These are phyloP conservation scores for Paralagenidium karlingii DNA, from an alignment of 352 stramenopile species.

Conservation along the genomic window DNA sequence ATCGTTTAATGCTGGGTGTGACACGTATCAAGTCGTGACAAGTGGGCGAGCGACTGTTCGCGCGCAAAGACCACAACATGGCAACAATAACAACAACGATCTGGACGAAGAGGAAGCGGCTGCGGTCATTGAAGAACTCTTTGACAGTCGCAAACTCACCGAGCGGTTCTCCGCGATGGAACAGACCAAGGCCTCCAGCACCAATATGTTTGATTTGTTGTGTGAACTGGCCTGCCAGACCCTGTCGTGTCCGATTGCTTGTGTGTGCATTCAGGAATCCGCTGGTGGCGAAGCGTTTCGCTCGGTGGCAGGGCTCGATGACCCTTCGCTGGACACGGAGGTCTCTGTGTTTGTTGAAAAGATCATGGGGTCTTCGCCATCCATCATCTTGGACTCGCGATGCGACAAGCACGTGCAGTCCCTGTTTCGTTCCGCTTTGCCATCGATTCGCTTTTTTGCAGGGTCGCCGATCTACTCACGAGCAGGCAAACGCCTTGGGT, in stretches of 20 bases:
- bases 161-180: background rate
- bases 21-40: too few species aligned
- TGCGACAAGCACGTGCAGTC: constrained; percentile 51
- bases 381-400: constrained; percentile 59
- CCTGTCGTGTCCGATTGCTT: constrained; percentile 67
- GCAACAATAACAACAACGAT: background rate
- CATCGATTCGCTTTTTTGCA: constrained; percentile 59
- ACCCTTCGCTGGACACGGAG: constrained; percentile 35
- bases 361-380: constrained; percentile 64
- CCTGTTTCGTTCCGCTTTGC: constrained; percentile 28
- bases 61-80: too few species aligned
- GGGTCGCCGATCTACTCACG: constrained; percentile 68
- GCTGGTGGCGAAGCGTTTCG: constrained; percentile 22
- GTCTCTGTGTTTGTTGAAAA: constrained; percentile 56
- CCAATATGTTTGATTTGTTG: constrained; percentile 72
- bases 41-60: too few species aligned
- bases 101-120: background rate
- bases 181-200: constrained; percentile 16
- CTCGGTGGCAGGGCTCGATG: constrained; percentile 35
- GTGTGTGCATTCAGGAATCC: constrained; percentile 50
- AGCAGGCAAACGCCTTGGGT: constrained; percentile 50
- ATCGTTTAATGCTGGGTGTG: too few species aligned
- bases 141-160: background rate
- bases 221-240: constrained; percentile 73
- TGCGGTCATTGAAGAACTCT: background rate